Conservation (phyloP, 352 stramenopile species). For the Phytophthora fragariae region DNA sequence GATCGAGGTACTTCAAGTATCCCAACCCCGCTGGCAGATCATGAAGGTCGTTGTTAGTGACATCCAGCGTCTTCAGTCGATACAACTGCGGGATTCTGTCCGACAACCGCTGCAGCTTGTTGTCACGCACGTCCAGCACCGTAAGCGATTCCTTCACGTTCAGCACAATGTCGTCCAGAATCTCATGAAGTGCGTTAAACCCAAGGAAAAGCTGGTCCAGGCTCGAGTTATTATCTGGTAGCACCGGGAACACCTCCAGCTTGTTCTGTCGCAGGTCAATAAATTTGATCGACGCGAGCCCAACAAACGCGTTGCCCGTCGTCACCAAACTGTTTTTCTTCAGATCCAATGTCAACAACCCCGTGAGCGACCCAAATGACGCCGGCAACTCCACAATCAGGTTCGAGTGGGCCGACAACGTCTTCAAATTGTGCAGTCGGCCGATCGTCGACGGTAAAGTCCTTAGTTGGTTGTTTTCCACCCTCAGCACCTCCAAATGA, state of each 20-base stretch:
- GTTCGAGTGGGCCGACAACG: constrained; percentile 70
- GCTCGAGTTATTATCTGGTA: constrained; percentile 48
- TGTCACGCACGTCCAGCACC: constrained; percentile 82
- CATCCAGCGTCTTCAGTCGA: constrained; percentile 80
- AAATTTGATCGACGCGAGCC: constrained; percentile 52
- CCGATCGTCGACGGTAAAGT: constrained; percentile 62
- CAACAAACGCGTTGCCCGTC: constrained; percentile 42
- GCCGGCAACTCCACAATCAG: constrained; percentile 58
- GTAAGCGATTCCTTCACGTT: constrained; percentile 71
- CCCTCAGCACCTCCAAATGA: constrained; percentile 62
- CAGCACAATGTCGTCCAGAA: constrained; percentile 59
- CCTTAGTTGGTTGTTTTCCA: constrained; percentile 73
- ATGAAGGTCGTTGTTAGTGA: constrained; percentile 86
- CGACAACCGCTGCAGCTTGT: constrained; percentile 71
- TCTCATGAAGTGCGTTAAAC: constrained; percentile 62
- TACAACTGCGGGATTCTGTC: constrained; percentile 69
- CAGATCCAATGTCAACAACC: constrained; percentile 67
- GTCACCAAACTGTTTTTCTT: constrained; percentile 74
- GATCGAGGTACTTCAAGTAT: constrained; percentile 80
- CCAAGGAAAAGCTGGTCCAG: constrained; percentile 84
- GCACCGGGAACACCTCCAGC: constrained; percentile 60
- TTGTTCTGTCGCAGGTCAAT: constrained; percentile 84
- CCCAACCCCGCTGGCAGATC: constrained; percentile 75
- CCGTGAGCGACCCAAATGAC: constrained; percentile 54
- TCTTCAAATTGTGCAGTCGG: constrained; percentile 55